Base-by-base conservation (phyloP, 1,139 yeast species). In the Taphrina pruni region DNA sequence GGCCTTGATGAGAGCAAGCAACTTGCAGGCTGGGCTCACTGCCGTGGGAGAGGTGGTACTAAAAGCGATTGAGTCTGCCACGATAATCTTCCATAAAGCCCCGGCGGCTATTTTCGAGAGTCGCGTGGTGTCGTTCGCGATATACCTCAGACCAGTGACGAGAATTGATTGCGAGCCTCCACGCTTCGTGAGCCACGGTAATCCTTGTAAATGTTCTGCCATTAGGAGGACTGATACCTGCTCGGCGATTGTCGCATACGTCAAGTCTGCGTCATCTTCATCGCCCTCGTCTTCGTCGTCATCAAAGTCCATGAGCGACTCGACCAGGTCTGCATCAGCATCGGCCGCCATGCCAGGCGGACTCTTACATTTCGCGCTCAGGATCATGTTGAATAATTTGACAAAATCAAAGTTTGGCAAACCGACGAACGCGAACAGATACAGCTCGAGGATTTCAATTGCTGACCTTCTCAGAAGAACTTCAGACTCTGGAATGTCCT, bases 391-490 rank as follows among this genome's bases (percentile, higher is more conserved):
- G 21, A 64, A 64, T 9, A 64, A 61, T 12, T 26, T 26, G 26
- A 50, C 55, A 21, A 64, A 64, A 32, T 64, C 67, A 26, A 64
- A 64, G 12, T 48, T 55, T 26, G 67, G 61, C n/a, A 64, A 1
- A 17, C 55, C 56, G 8, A 35, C 55, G 43, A 64, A 64, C n/a
- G 43, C 17, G 20, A 17, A 12, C 35, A 64, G 48, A 36, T 64
- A 64, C 11, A 17, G 21, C 32, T 36, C 52, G 3, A 64, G 45
- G 4, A 46, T 32, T 1, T 32, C n/a, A 2, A 64, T 43, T n/a
- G 50, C 43, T 21, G 21, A 48, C 52, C 55, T 36, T 17, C 67
- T 58, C 8, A 64, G 61, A 9, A 64, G 38, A 4, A 20, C 39
- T 6, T 38, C 55, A 9, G 21, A 45, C 46, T 64, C 67, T 5